Conservation (phyloP, 306 rosid genomes). For the Canavalia ensiformis region DNA sequence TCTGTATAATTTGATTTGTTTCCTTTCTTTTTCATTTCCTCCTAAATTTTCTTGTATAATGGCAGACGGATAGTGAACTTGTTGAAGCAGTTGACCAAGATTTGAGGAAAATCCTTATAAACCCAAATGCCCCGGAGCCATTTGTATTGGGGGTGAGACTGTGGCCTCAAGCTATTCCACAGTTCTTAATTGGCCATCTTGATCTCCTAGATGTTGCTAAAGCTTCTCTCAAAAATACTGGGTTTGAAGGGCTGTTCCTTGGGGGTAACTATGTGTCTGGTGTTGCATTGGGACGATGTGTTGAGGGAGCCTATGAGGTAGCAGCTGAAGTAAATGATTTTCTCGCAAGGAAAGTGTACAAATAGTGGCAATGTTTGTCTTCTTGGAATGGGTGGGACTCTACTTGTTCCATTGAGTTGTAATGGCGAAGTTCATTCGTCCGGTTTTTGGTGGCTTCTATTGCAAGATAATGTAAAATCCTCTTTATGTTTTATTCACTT, state of each 20-base stretch:
- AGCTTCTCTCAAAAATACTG: slow-evolving; percentile 66
- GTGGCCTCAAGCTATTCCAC: slow-evolving; percentile 98
- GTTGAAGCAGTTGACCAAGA: slow-evolving; percentile 89
- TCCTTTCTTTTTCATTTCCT: slow-evolving; percentile 19
- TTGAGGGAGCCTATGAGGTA: slow-evolving; percentile 88
- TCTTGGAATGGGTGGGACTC: slow-evolving; percentile 34
- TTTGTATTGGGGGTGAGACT: slow-evolving; percentile 73
- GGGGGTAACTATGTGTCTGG: slow-evolving; percentile 94
- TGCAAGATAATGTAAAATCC: slow-evolving; percentile 32
- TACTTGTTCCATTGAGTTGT: slow-evolving; percentile 29
- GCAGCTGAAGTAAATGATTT: slow-evolving; percentile 81
- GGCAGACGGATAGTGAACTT: slow-evolving; percentile 79
- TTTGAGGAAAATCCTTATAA: slow-evolving; percentile 84
- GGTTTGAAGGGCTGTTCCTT: slow-evolving; percentile 79
- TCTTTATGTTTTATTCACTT: slow-evolving; percentile 11
- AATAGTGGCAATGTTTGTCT: slow-evolving; percentile 49
- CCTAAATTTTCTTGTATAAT: slow-evolving; percentile 39
- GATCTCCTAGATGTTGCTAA: slow-evolving; percentile 84
- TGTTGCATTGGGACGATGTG: slow-evolving; percentile 98
- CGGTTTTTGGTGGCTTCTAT: slow-evolving; percentile 39
- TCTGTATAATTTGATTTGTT: slow-evolving; percentile 28
- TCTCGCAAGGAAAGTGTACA: slow-evolving; percentile 66
- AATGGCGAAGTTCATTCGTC: slow-evolving; percentile 27
- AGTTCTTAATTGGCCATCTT: slow-evolving; percentile 90
- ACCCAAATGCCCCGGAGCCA: slow-evolving; percentile 73